Conservation (phyloP, 164 flowering plant species). For the Taxillus chinensis region DNA sequence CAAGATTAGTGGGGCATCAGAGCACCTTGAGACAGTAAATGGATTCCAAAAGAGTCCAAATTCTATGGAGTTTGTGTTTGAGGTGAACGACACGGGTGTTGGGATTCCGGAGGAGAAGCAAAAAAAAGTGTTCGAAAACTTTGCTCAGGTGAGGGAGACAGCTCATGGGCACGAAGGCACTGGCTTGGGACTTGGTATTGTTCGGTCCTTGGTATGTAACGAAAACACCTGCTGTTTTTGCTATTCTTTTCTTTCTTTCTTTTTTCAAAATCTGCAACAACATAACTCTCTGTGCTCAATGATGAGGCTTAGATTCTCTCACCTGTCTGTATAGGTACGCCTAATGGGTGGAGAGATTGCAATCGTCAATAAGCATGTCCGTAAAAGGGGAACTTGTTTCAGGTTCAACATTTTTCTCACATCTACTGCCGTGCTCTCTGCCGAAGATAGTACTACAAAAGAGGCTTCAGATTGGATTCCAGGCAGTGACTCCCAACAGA, state of each 20-base stretch:
- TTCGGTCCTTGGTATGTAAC: conserved; percentile 61
- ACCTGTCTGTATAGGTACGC: conserved; percentile 41
- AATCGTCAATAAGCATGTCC: conserved; percentile 50
- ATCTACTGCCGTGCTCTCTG: no score
- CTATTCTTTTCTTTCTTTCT: background rate
- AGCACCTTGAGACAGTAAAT: conserved; percentile 8
- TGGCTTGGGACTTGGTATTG: conserved; percentile 90
- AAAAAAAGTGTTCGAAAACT: conserved; percentile 66
- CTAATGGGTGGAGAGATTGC: conserved; percentile 83
- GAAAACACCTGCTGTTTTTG: background rate
- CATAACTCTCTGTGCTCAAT: no score
- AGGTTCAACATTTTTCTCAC: conserved; percentile 47
- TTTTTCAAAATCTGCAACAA: no score
- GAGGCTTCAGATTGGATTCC: no score
- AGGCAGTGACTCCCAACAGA: conserved; percentile 6
- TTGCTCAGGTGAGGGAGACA: conserved; percentile 73
- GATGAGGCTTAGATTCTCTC: no score
- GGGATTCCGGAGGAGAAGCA: conserved; percentile 81
- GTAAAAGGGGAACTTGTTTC: conserved; percentile 70
- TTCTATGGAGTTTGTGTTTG: conserved; percentile 47
- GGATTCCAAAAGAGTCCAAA: conserved; percentile 14
- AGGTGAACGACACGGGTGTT: conserved; percentile 78
- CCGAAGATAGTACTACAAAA: no score
- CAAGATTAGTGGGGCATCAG: conserved; percentile 8
- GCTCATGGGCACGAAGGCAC: conserved; percentile 50